Conservation (phyloP, 345 rosid species). For the Erucastrum elatum region DNA sequence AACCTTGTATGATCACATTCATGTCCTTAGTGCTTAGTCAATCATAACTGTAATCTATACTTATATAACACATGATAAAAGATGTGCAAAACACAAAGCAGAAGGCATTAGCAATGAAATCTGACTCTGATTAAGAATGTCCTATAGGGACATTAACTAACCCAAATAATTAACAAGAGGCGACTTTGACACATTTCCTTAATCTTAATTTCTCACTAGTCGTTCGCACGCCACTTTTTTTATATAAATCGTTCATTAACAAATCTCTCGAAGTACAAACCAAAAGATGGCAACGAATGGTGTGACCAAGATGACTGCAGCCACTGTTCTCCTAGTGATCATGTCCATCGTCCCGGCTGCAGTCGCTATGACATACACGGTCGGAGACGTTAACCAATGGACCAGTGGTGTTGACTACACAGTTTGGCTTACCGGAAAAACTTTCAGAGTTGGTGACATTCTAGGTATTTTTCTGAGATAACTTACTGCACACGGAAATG, state of each 20-base stretch:
- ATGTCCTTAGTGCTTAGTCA: not conserved
- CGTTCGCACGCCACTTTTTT: too few species aligned
- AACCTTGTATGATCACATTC: not conserved
- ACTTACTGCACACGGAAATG: not conserved
- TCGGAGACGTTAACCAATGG: slow-evolving; percentile 27
- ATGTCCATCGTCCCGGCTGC: slow-evolving; percentile 36
- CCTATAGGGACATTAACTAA: too few species aligned
- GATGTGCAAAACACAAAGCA: not conserved
- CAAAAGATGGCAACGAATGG: slow-evolving; percentile 26
- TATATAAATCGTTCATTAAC: too few species aligned
- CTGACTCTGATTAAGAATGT: too few species aligned
- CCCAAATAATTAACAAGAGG: too few species aligned
- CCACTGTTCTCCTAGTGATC: slow-evolving; percentile 27
- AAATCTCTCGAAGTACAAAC: not conserved
- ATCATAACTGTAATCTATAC: not conserved
- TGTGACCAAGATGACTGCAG: slow-evolving; percentile 18
- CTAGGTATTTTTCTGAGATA: slow-evolving; percentile 17
- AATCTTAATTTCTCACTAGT: not conserved
- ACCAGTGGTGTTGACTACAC: slow-evolving; percentile 14
- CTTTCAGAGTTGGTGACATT: slow-evolving; percentile 40
- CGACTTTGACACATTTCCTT: too few species aligned
- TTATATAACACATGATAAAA: not conserved
- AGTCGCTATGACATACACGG: slow-evolving; percentile 18
- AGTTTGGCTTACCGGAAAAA: slow-evolving; percentile 27
- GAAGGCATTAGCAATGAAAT: not conserved